Base-by-base conservation (phyloP, 1,139 yeast species). In the Hyphopichia buzzinii region DNA sequence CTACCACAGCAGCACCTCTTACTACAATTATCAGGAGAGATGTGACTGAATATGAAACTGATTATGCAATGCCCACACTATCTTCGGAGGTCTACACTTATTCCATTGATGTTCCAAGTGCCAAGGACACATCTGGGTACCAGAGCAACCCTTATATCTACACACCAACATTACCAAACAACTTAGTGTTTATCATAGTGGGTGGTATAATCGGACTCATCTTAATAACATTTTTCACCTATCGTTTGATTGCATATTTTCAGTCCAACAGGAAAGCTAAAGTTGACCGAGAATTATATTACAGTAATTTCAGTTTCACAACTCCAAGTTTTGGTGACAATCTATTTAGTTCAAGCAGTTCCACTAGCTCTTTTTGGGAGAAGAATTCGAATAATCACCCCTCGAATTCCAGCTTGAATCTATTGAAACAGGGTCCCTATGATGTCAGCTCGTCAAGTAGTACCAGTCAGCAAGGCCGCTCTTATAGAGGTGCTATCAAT, bases 151-250 rank as follows among this genome's bases (percentile, higher is more conserved):
- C 79, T 7, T 71, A 54, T 39, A 50, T 71, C 7, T 34, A 40
- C 8, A 34, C 37, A n/a, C 38, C 60, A 4, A 36, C 40, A 3
- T 46, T 61, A 30, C 65, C 70, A 1, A 50, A 55, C 25, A 67
- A 67, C 25, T 51, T 74, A 14, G 67, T 73, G n/a, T 73, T 74
- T 47, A 67, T 73, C 15, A 54, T 69, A 1, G 56, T 69, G 8
- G 79, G 77, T 1, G 59, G 59, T 0, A 50, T 70, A 8, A 38
- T 72, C 3, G 58, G 59, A 3, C 48, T 59, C 5, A 21, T 60
- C 2, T 39, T 68, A 4, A 30, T 57, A 8, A 41, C 52, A 6
- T 32, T 62, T 3, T 36, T 56, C 2, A 17, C 46, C 4, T 57
- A 55, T 37, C 52, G 65, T 34, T 32, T 64, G 4, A 45, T 54